Evolutionary conservation across 2,329 filamentous ascomycete genomes (phyloP), one percentile per base, ranked within the genome.

Genomic region (Fusarium guadeloupense): DNA sequence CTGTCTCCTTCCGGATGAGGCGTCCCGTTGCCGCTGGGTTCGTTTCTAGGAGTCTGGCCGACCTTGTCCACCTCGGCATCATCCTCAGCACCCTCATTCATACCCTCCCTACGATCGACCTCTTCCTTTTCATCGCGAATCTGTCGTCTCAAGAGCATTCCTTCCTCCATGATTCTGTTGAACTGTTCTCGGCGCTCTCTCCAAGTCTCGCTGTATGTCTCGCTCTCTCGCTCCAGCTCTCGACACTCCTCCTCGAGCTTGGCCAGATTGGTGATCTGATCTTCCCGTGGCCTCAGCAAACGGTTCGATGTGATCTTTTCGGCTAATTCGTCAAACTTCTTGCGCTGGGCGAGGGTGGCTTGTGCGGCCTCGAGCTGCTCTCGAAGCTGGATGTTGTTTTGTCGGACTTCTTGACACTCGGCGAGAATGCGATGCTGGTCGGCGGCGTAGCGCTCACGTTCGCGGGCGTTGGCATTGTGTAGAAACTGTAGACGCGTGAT

Each of bases 121-220:
- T 97, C 93, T 74, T 97, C 93, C 78, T 97, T 96, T 81, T 97
- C 94, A 71, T 97, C 93, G 58, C 93, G 88, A 71, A 98, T 97
- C 74, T 96, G 83, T 42, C 91, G 84, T 54, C 93, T 82, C 74
- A 98, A 83, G 62, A 91, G 83, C 85, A 91, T 90, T n/a, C 92
- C 92, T 78, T 97, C 94, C 56, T 93, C 91, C 72, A 97, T 91
- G 69, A 98, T 93, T 51, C 87, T 85, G 54, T 89, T 91, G 75
- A 97, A 97, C 76, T 97, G 92, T 67, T 92, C 90, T 60, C 90
- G 82, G 33, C 94, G 84, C 76, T 96, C 93, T 35, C 85, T 81
- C 93, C 93, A 97, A 1, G 92, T 95, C 63, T 83, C 85, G 42
- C 87, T 89, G 73, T 96, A 96, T 31, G 90, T 88, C 71, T 86